phyloP scores from a whole-genome alignment of 2,329 filamentous ascomycete genomes.

The Plenodomus biglobosus region DNA sequence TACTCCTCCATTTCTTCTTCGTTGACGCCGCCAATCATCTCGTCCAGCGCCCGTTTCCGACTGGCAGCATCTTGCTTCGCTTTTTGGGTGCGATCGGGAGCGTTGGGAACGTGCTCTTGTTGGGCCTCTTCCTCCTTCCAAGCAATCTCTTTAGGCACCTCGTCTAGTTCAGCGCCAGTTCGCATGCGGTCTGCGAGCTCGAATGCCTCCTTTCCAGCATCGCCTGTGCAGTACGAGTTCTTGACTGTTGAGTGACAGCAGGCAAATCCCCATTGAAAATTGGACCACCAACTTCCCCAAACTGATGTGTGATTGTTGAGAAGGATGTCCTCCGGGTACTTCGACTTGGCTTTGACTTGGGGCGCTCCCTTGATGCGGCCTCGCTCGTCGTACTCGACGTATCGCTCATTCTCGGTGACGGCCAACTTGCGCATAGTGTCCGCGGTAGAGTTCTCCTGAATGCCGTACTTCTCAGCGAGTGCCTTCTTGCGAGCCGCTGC shows the following conservation, averaged over 20 bases:
- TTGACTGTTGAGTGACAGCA: conserved; percentile 94
- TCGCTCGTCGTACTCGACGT: conserved; percentile 91
- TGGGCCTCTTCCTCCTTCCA: conserved; percentile 47
- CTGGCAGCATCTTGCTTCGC: conserved; percentile 43
- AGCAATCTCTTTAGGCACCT: conserved; percentile 46
- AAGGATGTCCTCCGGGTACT: conserved; percentile 85
- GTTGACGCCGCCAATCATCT: conserved; percentile 75
- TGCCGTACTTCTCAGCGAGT: conserved; percentile 81
- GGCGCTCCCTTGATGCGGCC: conserved; percentile 87
- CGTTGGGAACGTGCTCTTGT: conserved; percentile 50
- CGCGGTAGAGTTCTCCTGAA: conserved; percentile 62
- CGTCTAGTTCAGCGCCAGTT: conserved; percentile 50
- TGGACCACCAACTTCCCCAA: conserved; percentile 97
- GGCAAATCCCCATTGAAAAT: conserved; percentile 93
- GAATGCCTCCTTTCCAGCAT: conserved; percentile 79
- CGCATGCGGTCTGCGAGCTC: conserved; percentile 70
- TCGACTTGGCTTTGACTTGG: conserved; percentile 76
- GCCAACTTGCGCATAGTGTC: conserved; percentile 66
- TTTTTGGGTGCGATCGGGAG: conserved; percentile 46
- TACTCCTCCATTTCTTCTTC: conserved; percentile 88
- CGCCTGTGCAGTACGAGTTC: conserved; percentile 96
- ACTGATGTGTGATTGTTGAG: conserved; percentile 90
- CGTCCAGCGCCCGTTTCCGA: conserved; percentile 75
- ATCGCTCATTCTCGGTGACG: conserved; percentile 79
- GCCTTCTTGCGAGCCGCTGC: conserved; percentile 68